Evolutionary conservation across 1,139 yeast genomes (phyloP), one percentile per base, ranked within the genome.

Genomic region (Geotrichum bryndzae): DNA sequence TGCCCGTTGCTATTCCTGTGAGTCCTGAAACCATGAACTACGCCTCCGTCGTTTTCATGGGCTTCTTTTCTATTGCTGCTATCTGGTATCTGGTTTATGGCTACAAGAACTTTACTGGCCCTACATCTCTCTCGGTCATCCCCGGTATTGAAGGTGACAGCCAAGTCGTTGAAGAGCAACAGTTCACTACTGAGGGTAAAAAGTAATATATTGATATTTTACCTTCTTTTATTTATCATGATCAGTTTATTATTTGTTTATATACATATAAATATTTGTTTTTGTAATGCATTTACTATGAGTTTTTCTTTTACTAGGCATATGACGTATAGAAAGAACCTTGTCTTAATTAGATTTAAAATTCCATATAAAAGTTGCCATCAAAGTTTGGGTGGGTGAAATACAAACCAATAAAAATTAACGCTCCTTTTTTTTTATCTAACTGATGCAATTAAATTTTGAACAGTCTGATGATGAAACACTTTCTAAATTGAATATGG

Each of bases 1-100:
- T 60, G 64, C 64, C 64, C 31, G 53, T 60, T 27, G 63, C 61
- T 15, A 60, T 62, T 35, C 64, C 63, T 22, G 64, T 60, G n/a
- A 53, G 60, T n/a, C 27, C 58, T 15, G 38, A 54, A 41, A 41
- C 58, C 25, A 62, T 62, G 63, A 62, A 62, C 52, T 62, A 62
- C 57, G 64, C 64, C 15, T 52, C 59, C 2, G 64, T 58, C 6
- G 64, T 62, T 11, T 62, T 60, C 38, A 62, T 60, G 63, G 64
- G 61, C 1, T 62, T 62, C 31, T 62, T 56, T 29, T 27, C 57
- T 11, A 59, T 62, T 27, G 57, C 62, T 3, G 64, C 62, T 46
- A 35, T 41, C 18, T 62, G 64, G 64, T 62, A 60, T 54, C 60
- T 53, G 33, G 53, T 58, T 18, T 60, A 61, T 48, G 64, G 64